phyloP scores from a whole-genome alignment of 257 asterid genomes.

The Echites panduratus region DNA sequence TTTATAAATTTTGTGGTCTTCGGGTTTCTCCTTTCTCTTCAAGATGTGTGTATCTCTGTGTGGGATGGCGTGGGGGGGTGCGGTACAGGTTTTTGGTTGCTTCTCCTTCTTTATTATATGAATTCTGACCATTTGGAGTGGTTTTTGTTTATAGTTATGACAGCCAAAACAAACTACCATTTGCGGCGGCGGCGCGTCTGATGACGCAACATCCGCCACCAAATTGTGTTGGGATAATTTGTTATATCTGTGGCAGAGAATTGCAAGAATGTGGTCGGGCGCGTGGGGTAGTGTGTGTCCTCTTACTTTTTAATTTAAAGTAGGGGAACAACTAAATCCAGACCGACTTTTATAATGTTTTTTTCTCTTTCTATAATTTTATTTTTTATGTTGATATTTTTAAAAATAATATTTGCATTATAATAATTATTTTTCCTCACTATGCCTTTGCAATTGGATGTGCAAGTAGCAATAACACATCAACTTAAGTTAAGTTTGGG shows the following conservation, averaged over 20 bases:
- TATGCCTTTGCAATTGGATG: no score
- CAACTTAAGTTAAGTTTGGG: no score
- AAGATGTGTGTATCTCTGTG: no score
- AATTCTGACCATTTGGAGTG: neutral
- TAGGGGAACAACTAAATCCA: slow-evolving; percentile 12
- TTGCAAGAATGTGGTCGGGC: neutral
- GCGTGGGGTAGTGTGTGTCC: slow-evolving; percentile 5
- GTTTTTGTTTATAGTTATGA: slow-evolving; percentile 21
- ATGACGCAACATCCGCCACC: slow-evolving; percentile 15
- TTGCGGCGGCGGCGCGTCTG: slow-evolving; percentile 24
- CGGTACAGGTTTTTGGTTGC: slow-evolving; percentile 27
- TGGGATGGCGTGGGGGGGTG: no score
- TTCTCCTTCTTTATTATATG: neutral
- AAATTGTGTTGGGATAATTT: slow-evolving; percentile 7
- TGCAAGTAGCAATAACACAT: no score
- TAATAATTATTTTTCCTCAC: no score
- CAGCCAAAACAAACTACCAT: slow-evolving; percentile 26
- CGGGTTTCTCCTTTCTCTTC: slow-evolving; percentile 9
- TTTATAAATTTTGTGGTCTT: slow-evolving; percentile 7
- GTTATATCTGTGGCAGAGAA: neutral
- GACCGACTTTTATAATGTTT: slow-evolving; percentile 2
- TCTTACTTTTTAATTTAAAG: neutral
- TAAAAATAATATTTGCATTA: no score
- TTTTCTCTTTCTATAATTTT: neutral
- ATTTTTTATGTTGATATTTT: neutral